Base-by-base conservation (phyloP, 192 early-diverging fungal species). In the Linnemannia elongata region DNA sequence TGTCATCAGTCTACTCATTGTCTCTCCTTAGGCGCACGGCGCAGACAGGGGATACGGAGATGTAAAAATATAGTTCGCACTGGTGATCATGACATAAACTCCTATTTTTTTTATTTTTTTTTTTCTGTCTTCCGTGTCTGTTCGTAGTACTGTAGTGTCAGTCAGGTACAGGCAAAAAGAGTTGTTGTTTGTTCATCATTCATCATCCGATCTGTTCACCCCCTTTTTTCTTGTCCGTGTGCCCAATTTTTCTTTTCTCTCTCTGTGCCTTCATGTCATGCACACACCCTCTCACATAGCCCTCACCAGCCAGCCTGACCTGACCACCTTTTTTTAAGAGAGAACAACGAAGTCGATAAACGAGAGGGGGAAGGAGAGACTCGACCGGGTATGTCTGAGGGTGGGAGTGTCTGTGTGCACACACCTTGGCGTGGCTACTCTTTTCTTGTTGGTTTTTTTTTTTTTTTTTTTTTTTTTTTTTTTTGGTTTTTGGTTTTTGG, bases 201-300 rank as follows among this genome's bases (percentile, higher is more conserved):
- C 18, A 52, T 52, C 49, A 52, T 20, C 49, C 49, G 49, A 6
- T 60, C 70, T 4, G 24, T 44, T 38, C n/a, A 18, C 20, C 81
- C 75, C 74, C 69, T 49, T 54, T 78, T 77, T 83, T 72, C 36
- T 71, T 38, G 35, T 27, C 41, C 41, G 69, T 38, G 41, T 38
- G 69, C 38, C 38, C 69, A 41, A 7, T 69, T 81, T 9, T 38
- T 38, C 33, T 69, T 66, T 69, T 47, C 38, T 39, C 38, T 13
- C 17, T 36, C n/a, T 52, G 39, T 74, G 72, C 17, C n/a, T 42
- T 30, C 72, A 13, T 49, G 42, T 17, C 30, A 44, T 33, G 39
- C 42, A 74, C 15, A 24, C 44, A 47, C 60, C n/a, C 60, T 49
- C 3, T 39, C 13, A 15, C 47, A 1, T 20, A 33, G 27, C 60